Evolutionary conservation across 352 stramenopile species (phyloP).

Genomic region (Phytophthora pinifolia): DNA sequence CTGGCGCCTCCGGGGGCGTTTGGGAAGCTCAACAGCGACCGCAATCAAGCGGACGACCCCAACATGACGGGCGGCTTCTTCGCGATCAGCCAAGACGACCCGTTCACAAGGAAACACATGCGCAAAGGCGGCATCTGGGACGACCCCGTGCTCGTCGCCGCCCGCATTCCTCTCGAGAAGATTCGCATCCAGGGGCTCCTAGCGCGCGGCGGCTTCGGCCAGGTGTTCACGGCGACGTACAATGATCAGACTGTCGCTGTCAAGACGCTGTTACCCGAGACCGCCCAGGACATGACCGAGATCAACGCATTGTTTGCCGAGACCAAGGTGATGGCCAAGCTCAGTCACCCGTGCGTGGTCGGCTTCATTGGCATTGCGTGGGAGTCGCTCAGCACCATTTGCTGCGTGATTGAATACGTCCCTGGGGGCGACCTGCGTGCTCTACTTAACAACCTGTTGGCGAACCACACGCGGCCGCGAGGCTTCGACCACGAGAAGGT

Average conservation of each 20-base stretch:
- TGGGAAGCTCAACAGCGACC: constrained; percentile 11
- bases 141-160: constrained; percentile 36
- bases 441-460: constrained; percentile 39
- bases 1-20: constrained; percentile 20
- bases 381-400: constrained; percentile 42
- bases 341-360: constrained; percentile 68
- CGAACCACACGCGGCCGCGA: constrained; percentile 21
- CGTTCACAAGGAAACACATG: constrained; percentile 27
- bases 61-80: constrained; percentile 13
- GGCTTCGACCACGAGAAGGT: constrained; percentile 56
- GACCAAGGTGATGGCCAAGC: constrained; percentile 53
- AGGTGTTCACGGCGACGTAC: constrained; percentile 52
- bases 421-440: constrained; percentile 43
- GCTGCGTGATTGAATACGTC: constrained; percentile 54
- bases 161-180: constrained; percentile 48
- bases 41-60: constrained; percentile 2
- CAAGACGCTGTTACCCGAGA: constrained; percentile 56
- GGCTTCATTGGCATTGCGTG: constrained; percentile 68
- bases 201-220: constrained; percentile 49
- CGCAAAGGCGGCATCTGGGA: constrained; percentile 38
- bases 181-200: constrained; percentile 43
- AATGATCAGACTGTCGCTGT: constrained; percentile 50
- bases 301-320: constrained; percentile 55
- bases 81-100: constrained; percentile 11
- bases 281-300: constrained; percentile 48